A percentile compares a stretch with the other conserved stretches of the same genome.
Evolutionary conservation across 768 basidiomycete species (phyloP).

Genomic region (Sarcodon aspratus): DNA sequence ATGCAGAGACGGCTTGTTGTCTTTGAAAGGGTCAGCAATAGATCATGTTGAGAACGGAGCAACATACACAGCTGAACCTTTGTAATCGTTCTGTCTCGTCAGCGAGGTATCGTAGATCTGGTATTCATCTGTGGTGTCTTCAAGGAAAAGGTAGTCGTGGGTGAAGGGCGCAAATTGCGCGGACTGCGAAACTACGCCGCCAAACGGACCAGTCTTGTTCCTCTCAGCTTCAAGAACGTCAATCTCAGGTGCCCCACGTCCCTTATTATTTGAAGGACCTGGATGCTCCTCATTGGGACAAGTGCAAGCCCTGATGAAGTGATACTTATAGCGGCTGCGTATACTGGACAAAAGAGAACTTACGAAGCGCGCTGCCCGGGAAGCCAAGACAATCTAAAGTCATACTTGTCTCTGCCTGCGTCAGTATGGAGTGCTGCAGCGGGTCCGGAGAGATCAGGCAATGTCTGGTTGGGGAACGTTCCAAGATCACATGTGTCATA

Average conservation of each 20-base stretch:
- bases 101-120: conserved; percentile 22
- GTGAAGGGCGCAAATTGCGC: conserved; percentile 61
- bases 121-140: conserved; percentile 21
- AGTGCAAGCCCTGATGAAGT: conserved; percentile 47
- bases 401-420: conserved; percentile 36
- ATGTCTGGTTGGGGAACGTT: conserved; percentile 42
- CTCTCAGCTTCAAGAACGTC: conserved; percentile 72
- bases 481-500: conserved; percentile 49
- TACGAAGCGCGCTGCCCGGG: conserved; percentile 69
- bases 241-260: conserved; percentile 75
- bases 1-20: conserved; percentile 37
- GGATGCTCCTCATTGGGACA: conserved; percentile 72
- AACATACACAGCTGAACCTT: conserved; percentile 38
- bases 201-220: conserved; percentile 34
- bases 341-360: conserved; percentile 11
- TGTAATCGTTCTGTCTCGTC: conserved; percentile 25
- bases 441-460: conserved; percentile 38
- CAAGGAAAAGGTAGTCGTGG: conserved; percentile 28
- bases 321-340: background rate
- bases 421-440: conserved; percentile 45
- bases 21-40: conserved; percentile 6
- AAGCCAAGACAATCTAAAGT: conserved; percentile 59
- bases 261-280: conserved; percentile 39
- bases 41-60: background rate
- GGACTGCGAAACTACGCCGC: conserved; percentile 60